Evolutionary conservation across 1,284 basidiomycete genomes (phyloP), one percentile per base, ranked within the genome.

Genomic region (Cutaneotrichosporon sp.): DNA sequence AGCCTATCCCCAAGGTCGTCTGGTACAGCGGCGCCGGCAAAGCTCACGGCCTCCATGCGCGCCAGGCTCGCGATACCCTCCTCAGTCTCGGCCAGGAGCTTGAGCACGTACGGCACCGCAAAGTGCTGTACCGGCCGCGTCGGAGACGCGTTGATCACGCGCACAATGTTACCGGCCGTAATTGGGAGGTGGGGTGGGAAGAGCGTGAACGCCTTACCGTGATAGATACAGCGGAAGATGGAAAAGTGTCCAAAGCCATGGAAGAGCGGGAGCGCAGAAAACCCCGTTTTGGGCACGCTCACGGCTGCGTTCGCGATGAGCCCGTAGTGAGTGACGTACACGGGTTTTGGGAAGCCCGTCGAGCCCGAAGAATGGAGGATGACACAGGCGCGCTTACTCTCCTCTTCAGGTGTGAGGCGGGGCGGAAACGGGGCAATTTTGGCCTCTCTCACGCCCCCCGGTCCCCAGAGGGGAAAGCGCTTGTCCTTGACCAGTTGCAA

Each of bases 361-460:
- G 86, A 87, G 42, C 87, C 87, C 1, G 83, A 84, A 4, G 86
- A 87, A 68, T 88, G 87, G n/a, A 88, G 78, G 60, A 87, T 82
- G 11, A 86, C 83, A 13, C 83, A 79, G 2, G 83, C 81, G 22
- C 85, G 73, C 18, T 76, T 69, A 6, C 65, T 64, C 69, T 87
- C 85, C 60, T 83, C 76, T 18, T 84, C 79, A 1, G 84, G 84
- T 0, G 74, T 81, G n/a, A 86, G 73, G 47, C 77, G 71, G 1
- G 76, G 67, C 6, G 78, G 73, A 69, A 80, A 83, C 1, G 69
- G 63, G 2, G 77, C 71, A 56, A 83, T 80, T 51, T 78, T 75
- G 30, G 76, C 66, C 13, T 78, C 72, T 7, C 75, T 69, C 5
- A 79, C 73, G 10, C 83, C 81, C 7, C 76, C 80, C 4, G 68